Conservation (phyloP, 2,329 filamentous ascomycete genomes). For the Hymenoscyphus linearis region DNA sequence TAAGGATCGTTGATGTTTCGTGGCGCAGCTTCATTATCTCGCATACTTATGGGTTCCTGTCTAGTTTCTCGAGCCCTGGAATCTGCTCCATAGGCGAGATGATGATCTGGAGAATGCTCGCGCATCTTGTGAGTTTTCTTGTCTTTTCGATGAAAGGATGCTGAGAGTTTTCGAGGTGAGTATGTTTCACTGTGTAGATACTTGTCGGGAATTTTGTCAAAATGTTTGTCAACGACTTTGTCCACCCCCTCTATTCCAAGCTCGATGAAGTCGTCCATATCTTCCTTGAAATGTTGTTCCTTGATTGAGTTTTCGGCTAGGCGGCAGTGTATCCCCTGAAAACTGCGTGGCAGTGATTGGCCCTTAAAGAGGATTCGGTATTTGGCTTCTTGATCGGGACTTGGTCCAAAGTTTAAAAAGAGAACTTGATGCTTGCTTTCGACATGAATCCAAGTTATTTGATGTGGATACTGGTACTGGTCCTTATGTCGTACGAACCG, state of each 20-base stretch:
- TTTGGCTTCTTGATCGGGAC: background rate
- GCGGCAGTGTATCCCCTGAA: background rate
- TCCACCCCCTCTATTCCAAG: constrained; percentile 17
- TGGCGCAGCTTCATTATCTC: background rate
- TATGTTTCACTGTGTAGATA: constrained; percentile 20
- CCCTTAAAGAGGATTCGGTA: background rate
- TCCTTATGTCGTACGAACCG: too few relatives aligned
- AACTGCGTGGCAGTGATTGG: background rate
- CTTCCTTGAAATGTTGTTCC: background rate
- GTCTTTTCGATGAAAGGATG: background rate
- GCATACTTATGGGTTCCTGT: background rate
- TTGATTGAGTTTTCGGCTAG: background rate
- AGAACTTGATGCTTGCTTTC: background rate
- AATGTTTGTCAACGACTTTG: constrained; percentile 23
- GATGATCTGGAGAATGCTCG: background rate
- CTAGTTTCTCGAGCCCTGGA: background rate
- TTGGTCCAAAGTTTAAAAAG: background rate
- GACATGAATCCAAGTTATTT: too few relatives aligned
- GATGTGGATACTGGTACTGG: too few relatives aligned
- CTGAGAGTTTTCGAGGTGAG: constrained; percentile 12
- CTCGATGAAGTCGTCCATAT: constrained; percentile 12
- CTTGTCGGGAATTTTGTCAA: constrained; percentile 22
- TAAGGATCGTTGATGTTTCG: constrained; percentile 2
- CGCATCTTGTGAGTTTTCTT: background rate
- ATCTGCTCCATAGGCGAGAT: constrained; percentile 1